Conservation (phyloP, 2,329 filamentous ascomycete genomes). For the Epichloe gansuensis region DNA sequence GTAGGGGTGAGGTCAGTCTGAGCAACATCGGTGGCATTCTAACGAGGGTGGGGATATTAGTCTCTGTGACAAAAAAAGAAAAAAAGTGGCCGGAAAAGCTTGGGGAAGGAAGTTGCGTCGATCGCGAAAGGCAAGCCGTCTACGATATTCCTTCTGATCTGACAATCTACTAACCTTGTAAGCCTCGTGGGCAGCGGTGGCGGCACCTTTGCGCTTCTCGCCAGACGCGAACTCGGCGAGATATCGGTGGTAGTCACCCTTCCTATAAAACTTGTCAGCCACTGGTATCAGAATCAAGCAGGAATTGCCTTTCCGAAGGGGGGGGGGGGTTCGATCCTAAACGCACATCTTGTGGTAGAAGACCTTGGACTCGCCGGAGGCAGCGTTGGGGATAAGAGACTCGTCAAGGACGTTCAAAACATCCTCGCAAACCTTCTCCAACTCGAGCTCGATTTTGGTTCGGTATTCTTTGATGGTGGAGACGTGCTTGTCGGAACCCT, state of each 20-base stretch:
- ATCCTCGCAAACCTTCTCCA: conserved; percentile 97
- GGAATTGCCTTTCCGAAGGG: neutral
- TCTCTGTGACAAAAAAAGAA: conserved; percentile 4
- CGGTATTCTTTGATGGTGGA: conserved; percentile 91
- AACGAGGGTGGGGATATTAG: conserved; percentile 6
- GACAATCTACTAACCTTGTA: conserved; percentile 65
- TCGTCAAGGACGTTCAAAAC: conserved; percentile 91
- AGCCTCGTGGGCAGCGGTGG: conserved; percentile 79
- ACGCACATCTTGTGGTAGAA: conserved; percentile 99
- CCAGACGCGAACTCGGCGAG: conserved; percentile 86
- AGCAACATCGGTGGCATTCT: conserved; percentile 96
- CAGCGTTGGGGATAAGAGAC: conserved; percentile 86
- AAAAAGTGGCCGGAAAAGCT: neutral
- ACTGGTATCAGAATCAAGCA: neutral
- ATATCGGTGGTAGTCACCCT: conserved; percentile 95
- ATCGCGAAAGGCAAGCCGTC: conserved; percentile 10
- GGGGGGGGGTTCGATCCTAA: neutral
- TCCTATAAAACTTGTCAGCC: conserved; percentile 42
- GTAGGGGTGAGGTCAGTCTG: conserved; percentile 96
- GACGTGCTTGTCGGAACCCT: conserved; percentile 93
- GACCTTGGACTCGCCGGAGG: conserved; percentile 96
- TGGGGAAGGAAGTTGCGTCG: neutral
- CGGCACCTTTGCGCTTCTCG: conserved; percentile 82
- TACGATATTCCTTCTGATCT: conserved; percentile 10
- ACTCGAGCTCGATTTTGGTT: conserved; percentile 93